Conservation (phyloP, 768 basidiomycete genomes). For the Amanita jacksonii region DNA sequence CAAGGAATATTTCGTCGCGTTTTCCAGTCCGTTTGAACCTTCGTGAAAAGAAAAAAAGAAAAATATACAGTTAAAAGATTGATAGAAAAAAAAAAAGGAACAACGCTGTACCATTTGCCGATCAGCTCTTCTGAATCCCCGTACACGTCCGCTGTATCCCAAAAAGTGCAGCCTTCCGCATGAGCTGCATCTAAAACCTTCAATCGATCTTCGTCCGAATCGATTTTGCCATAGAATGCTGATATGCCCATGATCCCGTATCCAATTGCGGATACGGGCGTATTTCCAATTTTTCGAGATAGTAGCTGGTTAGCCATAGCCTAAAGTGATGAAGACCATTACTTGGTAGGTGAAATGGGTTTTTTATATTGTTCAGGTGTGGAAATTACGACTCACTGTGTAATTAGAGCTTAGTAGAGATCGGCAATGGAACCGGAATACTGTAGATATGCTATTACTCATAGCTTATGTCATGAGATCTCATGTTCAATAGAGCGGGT, state of each 20-base stretch:
- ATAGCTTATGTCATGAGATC: too few species aligned
- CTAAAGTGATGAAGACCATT: too few species aligned
- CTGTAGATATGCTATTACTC: too few species aligned
- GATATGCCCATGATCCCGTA: conserved; percentile 54
- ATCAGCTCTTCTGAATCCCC: conserved; percentile 33
- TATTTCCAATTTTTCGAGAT: conserved; percentile 31
- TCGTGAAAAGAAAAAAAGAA: background rate
- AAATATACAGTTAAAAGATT: background rate
- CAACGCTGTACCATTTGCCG: conserved; percentile 29
- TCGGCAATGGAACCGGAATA: too few species aligned
- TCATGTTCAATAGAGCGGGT: too few species aligned
- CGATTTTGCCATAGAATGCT: conserved; percentile 32
- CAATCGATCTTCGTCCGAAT: conserved; percentile 49
- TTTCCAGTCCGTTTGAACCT: conserved; percentile 46
- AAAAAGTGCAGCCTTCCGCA: conserved; percentile 32
- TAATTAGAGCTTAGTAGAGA: too few species aligned
- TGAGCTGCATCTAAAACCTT: conserved; percentile 41
- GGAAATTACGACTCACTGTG: too few species aligned
- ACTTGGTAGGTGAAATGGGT: too few species aligned
- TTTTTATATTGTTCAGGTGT: too few species aligned
- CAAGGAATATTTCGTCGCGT: conserved; percentile 46
- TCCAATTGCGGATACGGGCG: conserved; percentile 42
- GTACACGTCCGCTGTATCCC: conserved; percentile 43
- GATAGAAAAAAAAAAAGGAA: background rate
- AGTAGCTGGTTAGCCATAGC: background rate